Evolutionary conservation across 108 stramenopile species (phyloP).

Genomic region (Cyclotella kingstonii): DNA sequence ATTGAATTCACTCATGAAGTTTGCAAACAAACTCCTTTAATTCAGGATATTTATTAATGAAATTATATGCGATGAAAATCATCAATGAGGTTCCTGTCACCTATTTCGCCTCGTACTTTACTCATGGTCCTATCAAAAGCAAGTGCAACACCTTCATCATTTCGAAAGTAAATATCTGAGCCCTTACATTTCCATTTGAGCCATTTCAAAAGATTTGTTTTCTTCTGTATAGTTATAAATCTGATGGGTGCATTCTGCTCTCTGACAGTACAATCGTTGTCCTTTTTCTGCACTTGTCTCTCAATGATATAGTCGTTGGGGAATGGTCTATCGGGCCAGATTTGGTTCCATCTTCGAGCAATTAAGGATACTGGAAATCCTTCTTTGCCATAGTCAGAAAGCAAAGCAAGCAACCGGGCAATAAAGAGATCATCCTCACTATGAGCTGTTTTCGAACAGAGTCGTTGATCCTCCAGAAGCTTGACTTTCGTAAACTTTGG

Average conservation of each 20-base stretch:
- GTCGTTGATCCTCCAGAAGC: slow-evolving; percentile 28
- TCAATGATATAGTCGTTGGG: slow-evolving; percentile 51
- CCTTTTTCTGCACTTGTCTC: slow-evolving; percentile 4
- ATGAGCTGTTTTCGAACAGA: not conserved
- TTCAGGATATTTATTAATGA: too few species aligned
- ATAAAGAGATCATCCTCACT: slow-evolving; percentile 51
- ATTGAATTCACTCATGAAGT: too few species aligned
- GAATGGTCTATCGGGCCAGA: slow-evolving; percentile 84
- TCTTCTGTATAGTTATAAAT: slow-evolving; percentile 21
- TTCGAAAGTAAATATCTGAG: slow-evolving; percentile 24
- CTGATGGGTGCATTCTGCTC: not conserved
- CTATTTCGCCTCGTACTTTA: too few species aligned
- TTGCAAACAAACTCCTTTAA: too few species aligned
- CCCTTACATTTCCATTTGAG: slow-evolving; percentile 46
- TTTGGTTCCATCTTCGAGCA: slow-evolving; percentile 75
- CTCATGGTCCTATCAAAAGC: slow-evolving; percentile 28
- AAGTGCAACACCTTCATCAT: slow-evolving; percentile 31
- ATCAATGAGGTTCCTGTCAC: too few species aligned
- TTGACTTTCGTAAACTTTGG: slow-evolving; percentile 43
- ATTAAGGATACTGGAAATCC: slow-evolving; percentile 68
- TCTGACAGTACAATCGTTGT: not conserved
- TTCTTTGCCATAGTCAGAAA: slow-evolving; percentile 77
- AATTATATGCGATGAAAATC: too few species aligned
- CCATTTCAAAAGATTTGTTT: slow-evolving; percentile 35
- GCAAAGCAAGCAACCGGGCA: slow-evolving; percentile 67